Percentiles rank a stretch among this genome's conserved stretches.
Conservation (phyloP, 768 basidiomycete species). For the Sarcodon sp. region DNA sequence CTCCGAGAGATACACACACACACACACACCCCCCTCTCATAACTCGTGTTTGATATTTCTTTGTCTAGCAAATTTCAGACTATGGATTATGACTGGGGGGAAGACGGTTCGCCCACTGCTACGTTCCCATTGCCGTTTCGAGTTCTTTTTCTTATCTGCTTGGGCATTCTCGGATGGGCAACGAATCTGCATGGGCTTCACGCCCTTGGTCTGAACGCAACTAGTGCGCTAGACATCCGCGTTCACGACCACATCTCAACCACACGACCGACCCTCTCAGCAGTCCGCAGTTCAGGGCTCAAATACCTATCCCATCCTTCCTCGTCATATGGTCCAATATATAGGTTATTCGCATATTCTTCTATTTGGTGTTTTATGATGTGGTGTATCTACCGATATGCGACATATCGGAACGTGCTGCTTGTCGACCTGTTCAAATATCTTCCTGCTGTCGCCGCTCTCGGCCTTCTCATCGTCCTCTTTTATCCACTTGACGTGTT, state of each 20-base stretch:
- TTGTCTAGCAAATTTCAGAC: constrained; percentile 1
- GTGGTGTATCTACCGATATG: constrained; percentile 56
- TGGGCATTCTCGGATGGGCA: constrained; percentile 86
- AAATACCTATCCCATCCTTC: constrained; percentile 24
- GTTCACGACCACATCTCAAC: constrained; percentile 3
- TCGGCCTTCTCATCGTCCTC: constrained; percentile 42
- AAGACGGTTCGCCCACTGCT: constrained; percentile 36
- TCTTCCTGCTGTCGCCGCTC: constrained; percentile 55
- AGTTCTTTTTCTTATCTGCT: constrained; percentile 63
- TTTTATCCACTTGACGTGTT: constrained; percentile 58
- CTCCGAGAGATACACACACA: too few species aligned
- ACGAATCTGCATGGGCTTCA: constrained; percentile 83
- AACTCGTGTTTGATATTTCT: too few species aligned
- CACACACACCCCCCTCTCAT: too few species aligned
- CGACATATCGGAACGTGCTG: constrained; percentile 40
- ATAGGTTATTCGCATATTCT: constrained; percentile 55
- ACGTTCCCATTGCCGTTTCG: constrained; percentile 88
- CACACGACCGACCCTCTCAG: constrained; percentile 12
- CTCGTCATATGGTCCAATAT: constrained; percentile 44
- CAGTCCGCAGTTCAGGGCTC: constrained; percentile 13
- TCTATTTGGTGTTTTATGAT: constrained; percentile 43
- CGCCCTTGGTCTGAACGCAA: constrained; percentile 59
- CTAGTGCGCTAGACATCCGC: constrained; percentile 52
- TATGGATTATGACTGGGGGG: constrained; percentile 19
- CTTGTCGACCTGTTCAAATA: constrained; percentile 68